These are phyloP conservation scores for Pythium folliculosum DNA, from an alignment of 352 stramenopile species.

Conservation along the genomic window DNA sequence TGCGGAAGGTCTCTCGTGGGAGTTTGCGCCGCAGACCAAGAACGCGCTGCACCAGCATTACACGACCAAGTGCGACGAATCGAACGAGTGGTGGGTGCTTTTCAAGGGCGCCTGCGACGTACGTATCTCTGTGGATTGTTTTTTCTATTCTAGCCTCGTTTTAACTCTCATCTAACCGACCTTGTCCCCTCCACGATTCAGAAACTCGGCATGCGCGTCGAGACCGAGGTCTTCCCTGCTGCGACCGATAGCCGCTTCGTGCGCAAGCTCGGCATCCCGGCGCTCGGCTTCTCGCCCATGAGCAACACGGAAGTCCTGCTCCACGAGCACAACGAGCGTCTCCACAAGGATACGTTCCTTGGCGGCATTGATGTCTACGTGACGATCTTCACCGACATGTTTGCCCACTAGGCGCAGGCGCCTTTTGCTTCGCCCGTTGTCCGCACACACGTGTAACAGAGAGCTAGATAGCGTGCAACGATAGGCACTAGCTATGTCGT, in stretches of 20 bases:
- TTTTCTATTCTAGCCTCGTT: neutral
- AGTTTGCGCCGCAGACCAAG: constrained; percentile 44
- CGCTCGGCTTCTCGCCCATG: constrained; percentile 95
- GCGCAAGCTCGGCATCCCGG: constrained; percentile 87
- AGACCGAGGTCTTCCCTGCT: constrained; percentile 94
- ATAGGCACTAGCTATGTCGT: neutral
- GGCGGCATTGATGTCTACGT: constrained; percentile 91
- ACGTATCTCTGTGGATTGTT: neutral
- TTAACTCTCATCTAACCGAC: neutral
- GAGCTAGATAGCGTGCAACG: neutral
- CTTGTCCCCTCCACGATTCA: constrained; percentile 2
- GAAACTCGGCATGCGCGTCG: constrained; percentile 60
- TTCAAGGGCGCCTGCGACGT: constrained; percentile 55
- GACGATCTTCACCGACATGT: constrained; percentile 54
- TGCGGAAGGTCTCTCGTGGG: constrained; percentile 86
- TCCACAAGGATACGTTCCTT: constrained; percentile 92
- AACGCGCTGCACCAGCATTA: constrained; percentile 63
- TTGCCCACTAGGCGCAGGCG: constrained; percentile 28
- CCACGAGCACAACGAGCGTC: constrained; percentile 96
- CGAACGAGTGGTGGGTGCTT: constrained; percentile 59
- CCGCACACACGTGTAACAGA: neutral
- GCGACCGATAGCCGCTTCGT: constrained; percentile 94
- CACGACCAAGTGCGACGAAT: constrained; percentile 52
- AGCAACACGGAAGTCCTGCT: constrained; percentile 93
- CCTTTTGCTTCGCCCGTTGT: neutral